Conservation (phyloP, 495 filamentous ascomycete genomes). For the Talaromyces nanjingensis region DNA sequence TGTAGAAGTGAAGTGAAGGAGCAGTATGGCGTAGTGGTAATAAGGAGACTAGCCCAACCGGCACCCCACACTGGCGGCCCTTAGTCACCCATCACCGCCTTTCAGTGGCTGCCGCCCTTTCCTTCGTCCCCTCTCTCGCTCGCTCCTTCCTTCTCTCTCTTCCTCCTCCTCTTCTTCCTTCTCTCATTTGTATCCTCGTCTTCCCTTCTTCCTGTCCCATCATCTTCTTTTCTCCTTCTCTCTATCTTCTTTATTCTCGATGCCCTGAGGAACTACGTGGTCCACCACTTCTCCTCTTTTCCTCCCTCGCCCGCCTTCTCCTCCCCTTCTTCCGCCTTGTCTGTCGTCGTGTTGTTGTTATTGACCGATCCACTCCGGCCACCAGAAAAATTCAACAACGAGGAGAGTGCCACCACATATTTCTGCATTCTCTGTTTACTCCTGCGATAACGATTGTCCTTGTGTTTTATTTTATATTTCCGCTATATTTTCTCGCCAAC, state of each 20-base stretch:
- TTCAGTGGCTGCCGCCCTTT: slow-evolving; percentile 4
- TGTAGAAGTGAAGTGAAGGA: background rate
- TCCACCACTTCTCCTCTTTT: slow-evolving; percentile 10
- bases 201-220: slow-evolving; percentile 6
- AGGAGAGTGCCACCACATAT: background rate
- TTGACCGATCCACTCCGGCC: background rate
- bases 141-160: slow-evolving; percentile 9
- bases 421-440: background rate
- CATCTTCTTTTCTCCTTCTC: slow-evolving; percentile 9
- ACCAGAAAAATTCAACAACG: slow-evolving; percentile 1
- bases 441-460: background rate
- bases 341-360: background rate
- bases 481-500: background rate
- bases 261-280: background rate
- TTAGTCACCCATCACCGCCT: slow-evolving; percentile 6
- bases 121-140: slow-evolving; percentile 8
- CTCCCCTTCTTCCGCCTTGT: background rate
- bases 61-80: background rate
- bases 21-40: background rate
- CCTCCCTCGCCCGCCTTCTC: slow-evolving; percentile 8
- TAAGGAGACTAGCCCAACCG: background rate
- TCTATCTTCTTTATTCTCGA: slow-evolving; percentile 13
- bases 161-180: slow-evolving; percentile 10
- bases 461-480: slow-evolving; percentile 9
- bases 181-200: slow-evolving; percentile 3